These are phyloP conservation scores for Discostella stelligeroides DNA, from an alignment of 108 stramenopile genomes.

Conservation along the genomic window DNA sequence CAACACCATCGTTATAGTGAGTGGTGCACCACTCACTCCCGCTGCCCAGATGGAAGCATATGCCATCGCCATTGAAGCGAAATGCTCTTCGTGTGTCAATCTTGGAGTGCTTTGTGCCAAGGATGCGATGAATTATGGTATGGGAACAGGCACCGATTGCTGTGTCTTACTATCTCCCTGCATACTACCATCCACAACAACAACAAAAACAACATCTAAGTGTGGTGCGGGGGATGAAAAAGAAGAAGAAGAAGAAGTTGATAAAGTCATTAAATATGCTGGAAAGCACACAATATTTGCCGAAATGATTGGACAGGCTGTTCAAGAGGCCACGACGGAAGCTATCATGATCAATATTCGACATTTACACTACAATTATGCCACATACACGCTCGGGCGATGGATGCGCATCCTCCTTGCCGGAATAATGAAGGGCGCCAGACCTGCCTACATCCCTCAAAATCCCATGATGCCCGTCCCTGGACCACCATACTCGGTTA, in stretches of 20 bases:
- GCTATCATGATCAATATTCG: slow-evolving; percentile 60
- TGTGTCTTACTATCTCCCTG: slow-evolving; percentile 18
- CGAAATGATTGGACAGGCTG: slow-evolving; percentile 57
- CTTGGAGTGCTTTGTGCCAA: slow-evolving; percentile 44
- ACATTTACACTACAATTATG: slow-evolving; percentile 20
- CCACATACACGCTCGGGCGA: slow-evolving; percentile 17
- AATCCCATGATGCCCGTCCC: slow-evolving; percentile 47
- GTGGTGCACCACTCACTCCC: slow-evolving; percentile 32
- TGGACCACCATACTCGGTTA: slow-evolving; percentile 10
- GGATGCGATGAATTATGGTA: slow-evolving; percentile 16
- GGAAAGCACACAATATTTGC: slow-evolving; percentile 54
- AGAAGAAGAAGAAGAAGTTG: neutral
- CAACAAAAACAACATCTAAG: neutral
- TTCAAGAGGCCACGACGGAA: slow-evolving; percentile 59
- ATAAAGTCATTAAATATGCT: slow-evolving; percentile 31
- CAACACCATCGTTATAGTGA: slow-evolving; percentile 52
- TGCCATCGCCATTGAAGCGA: slow-evolving; percentile 58
- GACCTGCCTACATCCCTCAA: slow-evolving; percentile 32
- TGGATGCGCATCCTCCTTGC: slow-evolving; percentile 47
- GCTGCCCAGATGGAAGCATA: slow-evolving; percentile 54
- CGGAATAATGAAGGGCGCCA: slow-evolving; percentile 15
- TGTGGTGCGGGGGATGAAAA: neutral
- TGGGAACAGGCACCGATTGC: slow-evolving; percentile 59
- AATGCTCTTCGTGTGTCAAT: slow-evolving; percentile 39
- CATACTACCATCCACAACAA: neutral